Evolutionary conservation across 164 flowering plant genomes (phyloP).

Genomic region (Santalum album): DNA sequence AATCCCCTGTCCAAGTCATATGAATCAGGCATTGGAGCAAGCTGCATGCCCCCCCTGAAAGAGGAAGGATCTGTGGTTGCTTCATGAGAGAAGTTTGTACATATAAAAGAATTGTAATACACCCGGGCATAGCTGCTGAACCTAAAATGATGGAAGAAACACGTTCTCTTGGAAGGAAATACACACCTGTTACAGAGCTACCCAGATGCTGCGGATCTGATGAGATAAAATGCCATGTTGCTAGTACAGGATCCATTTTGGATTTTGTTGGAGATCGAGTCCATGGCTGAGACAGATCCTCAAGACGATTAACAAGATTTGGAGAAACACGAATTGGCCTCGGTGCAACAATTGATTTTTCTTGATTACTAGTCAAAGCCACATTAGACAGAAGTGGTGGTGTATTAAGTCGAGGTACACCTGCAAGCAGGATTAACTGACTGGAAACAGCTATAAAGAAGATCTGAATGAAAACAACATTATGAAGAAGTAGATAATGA

Average conservation of each 20-base stretch:
- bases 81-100: slow-evolving; percentile 57
- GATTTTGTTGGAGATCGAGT: slow-evolving; percentile 97
- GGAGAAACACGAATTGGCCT: slow-evolving; percentile 76
- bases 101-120: slow-evolving; percentile 8
- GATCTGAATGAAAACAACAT: slow-evolving; percentile 8
- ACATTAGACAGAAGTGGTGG: slow-evolving; percentile 63
- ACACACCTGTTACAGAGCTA: slow-evolving; percentile 40
- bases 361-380: slow-evolving; percentile 38
- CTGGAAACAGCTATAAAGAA: slow-evolving; percentile 10
- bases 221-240: slow-evolving; percentile 77
- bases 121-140: not conserved
- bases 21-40: slow-evolving; percentile 95
- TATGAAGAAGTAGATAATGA: not conserved
- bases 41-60: slow-evolving; percentile 74
- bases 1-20: slow-evolving; percentile 91
- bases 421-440: slow-evolving; percentile 33
- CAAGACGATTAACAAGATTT: slow-evolving; percentile 50
- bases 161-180: slow-evolving; percentile 1
- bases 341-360: slow-evolving; percentile 53
- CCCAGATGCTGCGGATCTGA: slow-evolving; percentile 32
- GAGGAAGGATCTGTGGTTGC: slow-evolving; percentile 81
- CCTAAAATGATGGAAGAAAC: not conserved
- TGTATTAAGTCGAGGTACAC: slow-evolving; percentile 93
- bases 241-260: slow-evolving; percentile 76
- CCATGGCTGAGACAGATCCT: slow-evolving; percentile 94